Base-by-base conservation (phyloP, 108 stramenopile species). In the Nitzschia putrida region DNA sequence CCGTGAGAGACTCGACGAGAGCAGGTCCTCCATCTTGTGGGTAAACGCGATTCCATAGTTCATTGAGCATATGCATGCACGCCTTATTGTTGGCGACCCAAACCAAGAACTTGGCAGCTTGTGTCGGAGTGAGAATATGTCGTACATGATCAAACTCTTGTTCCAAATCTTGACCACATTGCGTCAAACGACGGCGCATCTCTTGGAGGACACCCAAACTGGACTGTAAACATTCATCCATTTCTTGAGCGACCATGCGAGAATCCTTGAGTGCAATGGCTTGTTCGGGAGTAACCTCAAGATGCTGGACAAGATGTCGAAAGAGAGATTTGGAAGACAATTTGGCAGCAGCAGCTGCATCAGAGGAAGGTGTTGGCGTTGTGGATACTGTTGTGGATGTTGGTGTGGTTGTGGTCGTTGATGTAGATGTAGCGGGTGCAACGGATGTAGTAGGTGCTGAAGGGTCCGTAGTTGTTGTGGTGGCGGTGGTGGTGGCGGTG, bases 41-140 rank as follows among this genome's bases (percentile, higher is more conserved):
- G 60, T 85, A 85, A 20, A 73, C 68, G 25, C 71, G 63, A 59
- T 82, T 85, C 96, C 96, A 97, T 34, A 97, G 73, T 81, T 92
- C 92, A 65, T 97, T 94, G 22, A 97, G 78, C 96, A 97, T 97
- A 72, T 94, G 92, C 86, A 97, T 95, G 57, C 90, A 92, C 10
- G 94, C 96, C 25, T 87, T 80, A 69, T 97, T 97, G 59, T 88
- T 89, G 53, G 87, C 84, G 25, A 94, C 88, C 96, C 96, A 97
- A 9, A 97, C 88, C 23, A 97, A 83, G 70, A 97, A 97, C 68
- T 94, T 95, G 18, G 96, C 96, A 8, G 92, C 88, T 73, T 97
- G 95, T 8, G 82, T 87, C 2, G 93, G 93, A 9, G 92, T 90
- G 53, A 95, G 76, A 53, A 92, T 90, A 25, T 76, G 66, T 21